Evolutionary conservation across 2,329 filamentous ascomycete species (phyloP).

Genomic region (Neonectria punicea): DNA sequence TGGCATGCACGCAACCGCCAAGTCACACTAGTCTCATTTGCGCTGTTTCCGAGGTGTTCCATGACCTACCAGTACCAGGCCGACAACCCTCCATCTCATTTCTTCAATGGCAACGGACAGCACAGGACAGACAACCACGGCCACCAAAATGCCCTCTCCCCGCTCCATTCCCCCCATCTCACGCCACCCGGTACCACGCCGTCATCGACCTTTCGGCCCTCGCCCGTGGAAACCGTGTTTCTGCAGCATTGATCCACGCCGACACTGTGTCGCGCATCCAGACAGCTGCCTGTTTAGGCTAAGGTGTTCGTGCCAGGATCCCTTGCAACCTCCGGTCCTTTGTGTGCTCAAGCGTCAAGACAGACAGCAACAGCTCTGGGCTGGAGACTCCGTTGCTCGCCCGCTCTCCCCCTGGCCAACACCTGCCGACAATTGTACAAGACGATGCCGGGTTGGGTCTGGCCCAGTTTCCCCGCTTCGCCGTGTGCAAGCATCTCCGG

Average conservation of each 20-base stretch:
- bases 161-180: not conserved
- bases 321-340: constrained; percentile 31
- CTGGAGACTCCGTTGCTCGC: constrained; percentile 13
- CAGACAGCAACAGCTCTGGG: not conserved
- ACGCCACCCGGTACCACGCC: constrained; percentile 32
- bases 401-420: constrained; percentile 14
- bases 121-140: not conserved
- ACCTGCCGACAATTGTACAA: constrained; percentile 21
- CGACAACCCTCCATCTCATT: constrained; percentile 18
- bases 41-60: constrained; percentile 27
- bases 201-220: constrained; percentile 23
- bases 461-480: constrained; percentile 39
- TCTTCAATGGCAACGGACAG: constrained; percentile 6
- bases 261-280: constrained; percentile 37
- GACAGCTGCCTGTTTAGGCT: constrained; percentile 41
- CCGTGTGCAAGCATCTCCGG: constrained; percentile 30
- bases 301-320: constrained; percentile 28
- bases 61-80: constrained; percentile 14
- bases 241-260: constrained; percentile 22
- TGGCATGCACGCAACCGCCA: constrained; percentile 31
- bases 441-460: constrained; percentile 31
- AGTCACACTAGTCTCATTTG: constrained; percentile 23
- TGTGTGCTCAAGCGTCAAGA: not conserved
- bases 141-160: constrained; percentile 1
- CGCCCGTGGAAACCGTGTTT: constrained; percentile 11